These are phyloP conservation scores for Linum lewisii DNA, from an alignment of 345 rosid genomes.

Conservation along the genomic window DNA sequence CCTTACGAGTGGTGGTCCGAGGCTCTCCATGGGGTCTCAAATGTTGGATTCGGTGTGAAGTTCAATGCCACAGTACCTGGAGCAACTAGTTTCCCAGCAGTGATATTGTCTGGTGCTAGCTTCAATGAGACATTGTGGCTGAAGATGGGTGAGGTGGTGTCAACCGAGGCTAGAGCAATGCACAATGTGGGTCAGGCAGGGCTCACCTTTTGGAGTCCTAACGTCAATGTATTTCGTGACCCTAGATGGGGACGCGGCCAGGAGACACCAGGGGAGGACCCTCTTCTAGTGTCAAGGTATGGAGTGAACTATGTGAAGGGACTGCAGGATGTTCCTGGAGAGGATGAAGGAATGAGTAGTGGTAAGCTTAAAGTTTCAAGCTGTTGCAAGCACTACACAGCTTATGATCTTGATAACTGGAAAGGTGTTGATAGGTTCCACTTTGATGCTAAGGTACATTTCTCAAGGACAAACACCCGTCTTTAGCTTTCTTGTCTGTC, in stretches of 20 bases:
- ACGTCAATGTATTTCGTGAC: constrained; percentile 62
- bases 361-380: constrained; percentile 60
- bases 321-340: constrained; percentile 45
- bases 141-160: neutral
- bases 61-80: constrained; percentile 4
- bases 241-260: constrained; percentile 92
- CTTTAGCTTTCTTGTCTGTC: neutral
- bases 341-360: constrained; percentile 26
- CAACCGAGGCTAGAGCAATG: constrained; percentile 4
- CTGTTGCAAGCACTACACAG: constrained; percentile 84
- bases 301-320: constrained; percentile 74
- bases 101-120: neutral
- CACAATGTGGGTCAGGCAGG: constrained; percentile 5
- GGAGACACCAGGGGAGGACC: constrained; percentile 96
- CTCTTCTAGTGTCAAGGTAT: constrained; percentile 56
- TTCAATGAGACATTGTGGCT: constrained; percentile 1
- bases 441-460: constrained; percentile 61
- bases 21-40: constrained; percentile 1
- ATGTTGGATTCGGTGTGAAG: neutral
- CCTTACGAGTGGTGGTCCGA: constrained; percentile 5
- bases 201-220: constrained; percentile 27
- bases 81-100: constrained; percentile 4
- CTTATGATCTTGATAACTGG: constrained; percentile 86
- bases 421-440: constrained; percentile 67
- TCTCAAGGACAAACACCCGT: no score